These are phyloP conservation scores for Asclepias syriaca DNA, from an alignment of 257 asterid species.

Conservation along the genomic window DNA sequence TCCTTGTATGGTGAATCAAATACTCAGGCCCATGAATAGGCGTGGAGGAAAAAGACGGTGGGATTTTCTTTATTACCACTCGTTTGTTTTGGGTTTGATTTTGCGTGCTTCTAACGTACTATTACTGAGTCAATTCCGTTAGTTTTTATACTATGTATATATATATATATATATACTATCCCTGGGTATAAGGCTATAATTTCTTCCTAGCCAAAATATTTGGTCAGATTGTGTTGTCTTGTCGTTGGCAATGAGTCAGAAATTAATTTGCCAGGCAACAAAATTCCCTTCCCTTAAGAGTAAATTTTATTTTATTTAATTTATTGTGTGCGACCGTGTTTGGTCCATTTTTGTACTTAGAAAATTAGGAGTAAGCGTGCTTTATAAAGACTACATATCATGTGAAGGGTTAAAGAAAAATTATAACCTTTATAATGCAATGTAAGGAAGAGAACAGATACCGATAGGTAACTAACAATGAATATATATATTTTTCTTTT, in stretches of 20 bases:
- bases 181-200: neutral
- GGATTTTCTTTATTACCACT: neutral
- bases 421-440: neutral
- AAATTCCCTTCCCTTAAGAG: neutral
- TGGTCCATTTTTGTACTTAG: neutral
- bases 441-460: too few relatives aligned
- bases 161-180: too few relatives aligned
- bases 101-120: neutral
- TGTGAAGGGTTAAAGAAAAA: neutral
- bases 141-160: neutral
- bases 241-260: neutral
- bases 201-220: neutral
- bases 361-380: neutral
- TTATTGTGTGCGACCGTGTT: neutral
- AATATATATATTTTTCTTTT: too few relatives aligned
- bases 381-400: neutral
- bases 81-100: neutral
- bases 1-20: neutral
- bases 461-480: too few relatives aligned
- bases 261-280: neutral
- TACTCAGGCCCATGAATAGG: neutral
- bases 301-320: too few relatives aligned
- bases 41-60: neutral
- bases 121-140: neutral
- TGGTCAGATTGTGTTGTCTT: neutral